These are phyloP conservation scores for Gastroboletus turbinatus DNA, from an alignment of 1,284 basidiomycete genomes.

Conservation along the genomic window DNA sequence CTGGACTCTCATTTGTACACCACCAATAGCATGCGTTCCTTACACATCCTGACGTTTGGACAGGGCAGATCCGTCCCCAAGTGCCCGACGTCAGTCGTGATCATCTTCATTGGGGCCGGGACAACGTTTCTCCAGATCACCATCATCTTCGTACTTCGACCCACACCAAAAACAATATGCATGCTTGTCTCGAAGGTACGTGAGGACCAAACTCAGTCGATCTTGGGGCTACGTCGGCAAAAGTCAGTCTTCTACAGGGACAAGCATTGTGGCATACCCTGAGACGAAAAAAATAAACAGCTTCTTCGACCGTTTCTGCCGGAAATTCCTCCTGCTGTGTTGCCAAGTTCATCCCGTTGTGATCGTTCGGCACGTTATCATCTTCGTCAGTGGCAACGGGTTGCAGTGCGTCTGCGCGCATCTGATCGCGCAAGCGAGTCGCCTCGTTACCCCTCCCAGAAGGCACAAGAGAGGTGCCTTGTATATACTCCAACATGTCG, in stretches of 20 bases:
- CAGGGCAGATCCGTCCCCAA: not conserved
- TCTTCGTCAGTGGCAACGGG: slow-evolving; percentile 39
- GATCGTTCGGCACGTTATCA: slow-evolving; percentile 32
- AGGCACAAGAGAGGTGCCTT: slow-evolving; percentile 25
- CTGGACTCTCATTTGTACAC: slow-evolving; percentile 35
- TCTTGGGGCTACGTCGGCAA: slow-evolving; percentile 55
- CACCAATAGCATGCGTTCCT: slow-evolving; percentile 30
- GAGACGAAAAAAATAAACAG: slow-evolving; percentile 63
- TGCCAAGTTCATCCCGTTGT: slow-evolving; percentile 6
- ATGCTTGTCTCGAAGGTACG: slow-evolving; percentile 70
- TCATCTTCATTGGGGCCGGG: slow-evolving; percentile 77
- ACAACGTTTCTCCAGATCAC: slow-evolving; percentile 66
- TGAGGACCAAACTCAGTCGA: slow-evolving; percentile 64
- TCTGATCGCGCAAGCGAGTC: slow-evolving; percentile 59
- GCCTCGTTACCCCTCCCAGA: slow-evolving; percentile 37
- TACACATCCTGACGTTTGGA: slow-evolving; percentile 3
- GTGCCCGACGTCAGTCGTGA: slow-evolving; percentile 57
- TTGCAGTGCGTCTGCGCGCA: slow-evolving; percentile 66
- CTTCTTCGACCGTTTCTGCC: slow-evolving; percentile 62
- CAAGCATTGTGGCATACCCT: slow-evolving; percentile 45
- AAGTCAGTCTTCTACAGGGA: slow-evolving; percentile 11
- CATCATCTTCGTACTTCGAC: slow-evolving; percentile 60
- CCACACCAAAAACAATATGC: slow-evolving; percentile 89
- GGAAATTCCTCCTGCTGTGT: slow-evolving; percentile 41
- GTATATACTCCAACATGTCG: slow-evolving; percentile 46